Percentiles rank a stretch among this genome's conserved stretches.
Evolutionary conservation across 73 alveolate genomes (phyloP).

Genomic region (Durusdinium trenchii): DNA sequence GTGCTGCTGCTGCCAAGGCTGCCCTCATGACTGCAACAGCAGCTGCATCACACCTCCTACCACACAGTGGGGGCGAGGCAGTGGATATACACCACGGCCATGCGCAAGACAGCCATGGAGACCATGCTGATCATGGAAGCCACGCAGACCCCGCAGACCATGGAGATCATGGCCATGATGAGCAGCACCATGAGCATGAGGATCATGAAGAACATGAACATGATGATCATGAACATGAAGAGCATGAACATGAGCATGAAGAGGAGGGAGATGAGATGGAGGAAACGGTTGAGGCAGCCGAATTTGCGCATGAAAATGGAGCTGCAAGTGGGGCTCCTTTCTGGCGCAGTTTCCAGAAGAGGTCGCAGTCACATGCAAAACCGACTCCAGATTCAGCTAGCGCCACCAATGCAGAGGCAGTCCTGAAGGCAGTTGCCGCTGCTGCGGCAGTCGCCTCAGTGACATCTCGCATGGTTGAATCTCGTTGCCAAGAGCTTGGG

Average conservation of each 20-base stretch:
- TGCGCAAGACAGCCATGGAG: neutral
- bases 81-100: neutral
- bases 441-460: constrained; percentile 61
- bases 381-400: constrained; percentile 22
- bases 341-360: constrained; percentile 52
- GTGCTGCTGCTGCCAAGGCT: constrained; percentile 46
- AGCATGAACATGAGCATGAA: constrained; percentile 43
- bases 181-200: constrained; percentile 44
- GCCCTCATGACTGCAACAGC: neutral
- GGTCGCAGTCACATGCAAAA: constrained; percentile 34
- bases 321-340: constrained; percentile 26
- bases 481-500: constrained; percentile 36
- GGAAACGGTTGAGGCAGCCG: constrained; percentile 57
- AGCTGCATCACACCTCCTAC: constrained; percentile 10
- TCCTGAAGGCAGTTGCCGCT: constrained; percentile 47
- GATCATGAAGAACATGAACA: constrained; percentile 22
- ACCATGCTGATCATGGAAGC: neutral
- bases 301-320: constrained; percentile 37
- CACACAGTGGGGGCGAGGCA: neutral
- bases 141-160: constrained; percentile 56
- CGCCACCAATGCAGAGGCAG: constrained; percentile 54
- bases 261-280: constrained; percentile 59
- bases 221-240: constrained; percentile 5
- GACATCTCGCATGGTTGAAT: constrained; percentile 49
- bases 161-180: constrained; percentile 57